These are phyloP conservation scores for Sequoiadendron giganteum DNA, from an alignment of 75 land plant genomes.

Conservation along the genomic window DNA sequence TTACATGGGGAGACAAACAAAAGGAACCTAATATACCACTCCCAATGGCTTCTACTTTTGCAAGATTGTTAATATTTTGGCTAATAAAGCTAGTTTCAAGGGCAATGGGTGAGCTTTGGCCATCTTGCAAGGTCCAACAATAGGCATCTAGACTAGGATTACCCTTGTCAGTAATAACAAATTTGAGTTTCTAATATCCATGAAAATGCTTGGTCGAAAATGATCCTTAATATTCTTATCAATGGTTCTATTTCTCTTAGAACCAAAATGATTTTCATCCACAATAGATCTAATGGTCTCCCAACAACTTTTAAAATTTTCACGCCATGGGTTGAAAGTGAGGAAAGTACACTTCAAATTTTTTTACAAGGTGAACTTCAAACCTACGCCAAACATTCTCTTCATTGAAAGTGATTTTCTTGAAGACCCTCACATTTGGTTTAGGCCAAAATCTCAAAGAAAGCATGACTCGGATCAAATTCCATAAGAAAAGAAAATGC, in stretches of 20 bases:
- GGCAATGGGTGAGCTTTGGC: not conserved
- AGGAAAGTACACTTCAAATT: too few relatives aligned
- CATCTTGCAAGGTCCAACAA: not conserved
- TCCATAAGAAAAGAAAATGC: not conserved
- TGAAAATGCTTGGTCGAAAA: not conserved
- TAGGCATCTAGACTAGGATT: not conserved
- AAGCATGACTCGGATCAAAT: too few relatives aligned
- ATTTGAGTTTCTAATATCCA: not conserved
- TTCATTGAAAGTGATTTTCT: too few relatives aligned
- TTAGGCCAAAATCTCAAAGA: too few relatives aligned
- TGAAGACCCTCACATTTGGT: too few relatives aligned
- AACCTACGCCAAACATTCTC: too few relatives aligned
- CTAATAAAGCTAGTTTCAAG: not conserved
- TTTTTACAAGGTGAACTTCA: too few relatives aligned
- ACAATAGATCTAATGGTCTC: too few relatives aligned
- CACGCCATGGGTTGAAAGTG: too few relatives aligned
- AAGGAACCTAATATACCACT: not conserved
- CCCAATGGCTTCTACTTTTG: not conserved
- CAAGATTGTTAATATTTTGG: not conserved
- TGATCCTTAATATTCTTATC: not conserved
- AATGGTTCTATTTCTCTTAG: not conserved
- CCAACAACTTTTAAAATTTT: too few relatives aligned
- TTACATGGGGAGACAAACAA: not conserved
- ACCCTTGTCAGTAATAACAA: not conserved
- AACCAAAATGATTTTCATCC: not conserved